Base-by-base conservation (phyloP, 306 rosid species). In the Cyclanthera cordifolia region DNA sequence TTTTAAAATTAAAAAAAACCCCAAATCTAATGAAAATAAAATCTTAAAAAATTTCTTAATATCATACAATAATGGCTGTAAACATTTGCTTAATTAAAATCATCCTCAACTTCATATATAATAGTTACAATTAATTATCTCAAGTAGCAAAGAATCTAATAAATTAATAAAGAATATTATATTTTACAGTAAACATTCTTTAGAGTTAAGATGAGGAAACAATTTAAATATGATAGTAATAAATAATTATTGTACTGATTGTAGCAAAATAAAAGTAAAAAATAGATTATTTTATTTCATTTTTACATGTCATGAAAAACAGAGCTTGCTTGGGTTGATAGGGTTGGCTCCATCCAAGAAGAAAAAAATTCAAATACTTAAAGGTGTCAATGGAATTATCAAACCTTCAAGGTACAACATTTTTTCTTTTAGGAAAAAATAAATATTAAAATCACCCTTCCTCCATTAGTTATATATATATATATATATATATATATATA, bases 301-400 rank as follows among this genome's bases (percentile, higher is more conserved):
- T 16, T 28, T 53, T 34, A 34, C 12, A 45, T 53, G 47, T 59
- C 0, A 32, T 32, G 20, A 0, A 47, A 47, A 51, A 41, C 67
- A 82, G 83, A 60, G 79, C 37, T 43, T 73, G 59, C 79, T 90
- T 72, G 94, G 86, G 65, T 56, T 78, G 78, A 51, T 86, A 6
- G 72, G 78, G 75, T 65, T 90, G 73, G 64, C 81, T 66, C 87
- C 94, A 16, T 78, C 93, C 14, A 87, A 87, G 75, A 86, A 82
- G 73, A 79, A 81, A 73, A 79, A 67, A 16, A 77, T 87, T 49
- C 82, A 86, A 74, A 91, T 91, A 32, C 87, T 91, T n/a, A 77
- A 84, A 61, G 86, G 87, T 66, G 70, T 85, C 4, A 85, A 85
- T 71, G 97, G 97, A 78, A 79, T 85, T 2, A 63, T 91, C 72